Conservation (phyloP, 1,139 yeast genomes). For the Blastobotrys petasosporus region DNA sequence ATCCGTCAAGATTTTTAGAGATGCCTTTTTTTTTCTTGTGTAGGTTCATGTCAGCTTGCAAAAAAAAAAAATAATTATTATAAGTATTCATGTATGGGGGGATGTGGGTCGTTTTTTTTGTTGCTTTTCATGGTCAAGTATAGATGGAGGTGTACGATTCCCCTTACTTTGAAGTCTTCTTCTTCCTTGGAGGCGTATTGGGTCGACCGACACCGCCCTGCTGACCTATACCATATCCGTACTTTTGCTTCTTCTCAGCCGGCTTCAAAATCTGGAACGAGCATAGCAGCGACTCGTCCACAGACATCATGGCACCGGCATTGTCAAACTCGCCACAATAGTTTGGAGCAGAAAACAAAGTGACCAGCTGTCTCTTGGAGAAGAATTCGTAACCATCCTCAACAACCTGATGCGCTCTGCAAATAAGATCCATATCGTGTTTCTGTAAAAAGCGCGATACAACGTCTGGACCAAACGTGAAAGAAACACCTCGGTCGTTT, state of each 20-base stretch:
- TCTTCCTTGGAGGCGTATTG: conserved; percentile 66
- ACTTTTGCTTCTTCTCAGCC: conserved; percentile 87
- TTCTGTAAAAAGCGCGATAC: conserved; percentile 90
- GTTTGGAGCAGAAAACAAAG: conserved; percentile 93
- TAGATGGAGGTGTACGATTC: no score
- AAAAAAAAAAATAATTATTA: no score
- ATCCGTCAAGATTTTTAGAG: background rate
- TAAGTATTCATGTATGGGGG: background rate
- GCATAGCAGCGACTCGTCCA: conserved; percentile 90
- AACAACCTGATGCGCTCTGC: conserved; percentile 98
- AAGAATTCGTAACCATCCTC: conserved; percentile 98
- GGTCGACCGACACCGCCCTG: conserved; percentile 42
- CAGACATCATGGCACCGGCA: conserved; percentile 99
- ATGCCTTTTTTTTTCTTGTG: no score
- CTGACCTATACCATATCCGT: conserved; percentile 41
- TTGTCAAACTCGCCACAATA: conserved; percentile 98
- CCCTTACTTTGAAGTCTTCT: conserved; percentile 32
- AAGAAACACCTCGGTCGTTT: conserved; percentile 96
- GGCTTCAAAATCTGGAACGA: conserved; percentile 97
- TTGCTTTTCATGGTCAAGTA: no score
- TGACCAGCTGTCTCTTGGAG: conserved; percentile 90
- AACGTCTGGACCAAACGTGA: conserved; percentile 96
- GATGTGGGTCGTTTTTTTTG: background rate
- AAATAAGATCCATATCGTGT: conserved; percentile 94
- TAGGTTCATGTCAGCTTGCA: no score